Base-by-base conservation (phyloP, 176 grass and related monocot species). In the Lolium perenne region DNA sequence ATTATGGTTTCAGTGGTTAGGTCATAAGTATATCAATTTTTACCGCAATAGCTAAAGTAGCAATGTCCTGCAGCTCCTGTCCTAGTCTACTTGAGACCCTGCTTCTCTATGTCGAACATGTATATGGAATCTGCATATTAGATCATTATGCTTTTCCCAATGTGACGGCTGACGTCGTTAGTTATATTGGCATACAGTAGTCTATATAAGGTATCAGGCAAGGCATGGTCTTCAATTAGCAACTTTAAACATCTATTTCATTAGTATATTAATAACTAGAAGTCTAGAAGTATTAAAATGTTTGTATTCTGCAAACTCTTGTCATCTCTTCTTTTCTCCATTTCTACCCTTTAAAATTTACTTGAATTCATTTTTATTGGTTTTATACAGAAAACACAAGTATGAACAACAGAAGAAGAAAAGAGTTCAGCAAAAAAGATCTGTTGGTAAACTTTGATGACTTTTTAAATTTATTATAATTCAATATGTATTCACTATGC, bases 321-420 rank as follows among this genome's bases (percentile, higher is more conserved):
- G 43, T 15, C 11, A 74, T 49, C 0, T 75, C 4, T 51, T 51
- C 72, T 50, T 29, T 83, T 53, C 85, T 82, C 32, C 14, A 49
- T 40, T 74, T 82, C 7, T 74, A 21, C 20, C 12, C 59, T 56
- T 90, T 82, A 82, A 43, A 41, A 74, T 38, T 35, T 17, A 38
- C 40, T 53, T 80, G 80, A 87, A 84, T 82, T 38, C 22, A 3
- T 74, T 68, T 79, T 81, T 84, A 5, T 75, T 87, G 45, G 54
- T 82, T 85, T 67, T 80, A 63, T 83, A 86, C 88, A 98, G 97
- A 89, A 98, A 98, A 91, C 90, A 94, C 79, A 94, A 82, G 51
- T 98, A 92, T 62, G 94, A 98, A 88, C 94, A 90, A 46, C 92
- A 94, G 84, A 98, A 98, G 94, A 98, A 98, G 90, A 91, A 98